These are phyloP conservation scores for Pseudophaeomoniella oleicola DNA, from an alignment of 2,329 filamentous ascomycete genomes.

Conservation along the genomic window DNA sequence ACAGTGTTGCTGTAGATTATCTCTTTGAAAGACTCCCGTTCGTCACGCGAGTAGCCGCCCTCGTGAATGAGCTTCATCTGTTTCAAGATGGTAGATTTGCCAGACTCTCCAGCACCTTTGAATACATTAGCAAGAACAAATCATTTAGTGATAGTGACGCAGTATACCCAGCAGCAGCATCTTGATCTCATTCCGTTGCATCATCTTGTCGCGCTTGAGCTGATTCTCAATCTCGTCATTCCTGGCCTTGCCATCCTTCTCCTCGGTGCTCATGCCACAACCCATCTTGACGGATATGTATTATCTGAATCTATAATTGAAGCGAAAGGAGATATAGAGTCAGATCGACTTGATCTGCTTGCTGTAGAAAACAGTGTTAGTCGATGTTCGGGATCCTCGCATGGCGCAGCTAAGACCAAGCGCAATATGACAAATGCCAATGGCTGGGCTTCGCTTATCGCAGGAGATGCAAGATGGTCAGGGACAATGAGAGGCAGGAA, in stretches of 20 bases:
- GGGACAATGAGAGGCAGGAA: too few species aligned
- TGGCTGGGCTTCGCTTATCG: too few species aligned
- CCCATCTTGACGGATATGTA: slow-evolving; percentile 71
- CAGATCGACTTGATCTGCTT: too few species aligned
- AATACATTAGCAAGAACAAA: not conserved
- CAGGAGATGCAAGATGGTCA: too few species aligned
- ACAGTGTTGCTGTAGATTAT: slow-evolving; percentile 61
- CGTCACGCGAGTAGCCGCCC: slow-evolving; percentile 91
- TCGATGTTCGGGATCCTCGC: too few species aligned
- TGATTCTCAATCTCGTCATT: slow-evolving; percentile 99
- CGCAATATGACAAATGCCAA: slow-evolving; percentile 1
- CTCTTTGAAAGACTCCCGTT: slow-evolving; percentile 56
- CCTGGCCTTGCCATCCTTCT: slow-evolving; percentile 99
- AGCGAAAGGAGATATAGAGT: too few species aligned
- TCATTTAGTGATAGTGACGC: too few species aligned
- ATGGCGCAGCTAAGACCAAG: not conserved
- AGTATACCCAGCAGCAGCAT: slow-evolving; percentile 90
- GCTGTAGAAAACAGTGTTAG: too few species aligned
- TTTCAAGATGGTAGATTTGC: slow-evolving; percentile 87
- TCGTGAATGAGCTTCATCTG: slow-evolving; percentile 99
- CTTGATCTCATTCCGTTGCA: slow-evolving; percentile 99
- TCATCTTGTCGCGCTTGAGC: slow-evolving; percentile 95
- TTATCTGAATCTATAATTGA: too few species aligned
- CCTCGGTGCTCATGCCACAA: slow-evolving; percentile 99
- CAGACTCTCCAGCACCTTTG: slow-evolving; percentile 89